Conservation (phyloP, 2,329 filamentous ascomycete species). For the Aspergillus unguis region DNA sequence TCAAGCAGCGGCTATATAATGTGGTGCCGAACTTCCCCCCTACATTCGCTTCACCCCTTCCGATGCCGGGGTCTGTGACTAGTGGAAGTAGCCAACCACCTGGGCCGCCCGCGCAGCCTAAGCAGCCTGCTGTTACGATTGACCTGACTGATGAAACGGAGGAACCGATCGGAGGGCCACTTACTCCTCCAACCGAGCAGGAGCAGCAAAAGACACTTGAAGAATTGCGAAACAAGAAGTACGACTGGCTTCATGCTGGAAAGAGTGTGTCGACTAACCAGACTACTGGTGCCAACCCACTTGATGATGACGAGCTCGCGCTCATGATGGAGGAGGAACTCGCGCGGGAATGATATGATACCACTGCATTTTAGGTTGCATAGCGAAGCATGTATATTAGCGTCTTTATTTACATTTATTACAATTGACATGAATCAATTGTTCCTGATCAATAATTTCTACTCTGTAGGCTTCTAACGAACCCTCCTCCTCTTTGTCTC, state of each 20-base stretch:
- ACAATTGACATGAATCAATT: background rate
- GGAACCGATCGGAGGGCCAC: background rate
- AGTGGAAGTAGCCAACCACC: background rate
- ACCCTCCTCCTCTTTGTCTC: slow-evolving; percentile 2
- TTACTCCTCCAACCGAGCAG: slow-evolving; percentile 1
- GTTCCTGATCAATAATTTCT: too few relatives aligned
- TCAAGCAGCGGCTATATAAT: too few relatives aligned
- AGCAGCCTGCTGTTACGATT: slow-evolving; percentile 7
- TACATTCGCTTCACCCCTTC: too few relatives aligned
- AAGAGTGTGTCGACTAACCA: background rate
- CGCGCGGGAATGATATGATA: slow-evolving; percentile 12
- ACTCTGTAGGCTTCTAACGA: background rate
- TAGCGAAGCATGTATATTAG: slow-evolving; percentile 8
- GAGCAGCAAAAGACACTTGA: slow-evolving; percentile 20
- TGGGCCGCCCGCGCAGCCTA: background rate
- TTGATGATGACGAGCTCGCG: slow-evolving; percentile 23
- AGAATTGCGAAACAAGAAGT: slow-evolving; percentile 29
- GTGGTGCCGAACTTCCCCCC: too few relatives aligned
- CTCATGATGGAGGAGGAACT: slow-evolving; percentile 28
- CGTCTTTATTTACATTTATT: background rate
- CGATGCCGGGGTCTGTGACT: background rate
- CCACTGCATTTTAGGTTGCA: slow-evolving; percentile 3
- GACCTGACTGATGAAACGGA: slow-evolving; percentile 20
- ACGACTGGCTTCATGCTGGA: slow-evolving; percentile 27
- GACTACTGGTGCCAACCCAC: background rate